phyloP scores from a whole-genome alignment of 805 yeast species.

The Wickerhamomyces queroliae region DNA sequence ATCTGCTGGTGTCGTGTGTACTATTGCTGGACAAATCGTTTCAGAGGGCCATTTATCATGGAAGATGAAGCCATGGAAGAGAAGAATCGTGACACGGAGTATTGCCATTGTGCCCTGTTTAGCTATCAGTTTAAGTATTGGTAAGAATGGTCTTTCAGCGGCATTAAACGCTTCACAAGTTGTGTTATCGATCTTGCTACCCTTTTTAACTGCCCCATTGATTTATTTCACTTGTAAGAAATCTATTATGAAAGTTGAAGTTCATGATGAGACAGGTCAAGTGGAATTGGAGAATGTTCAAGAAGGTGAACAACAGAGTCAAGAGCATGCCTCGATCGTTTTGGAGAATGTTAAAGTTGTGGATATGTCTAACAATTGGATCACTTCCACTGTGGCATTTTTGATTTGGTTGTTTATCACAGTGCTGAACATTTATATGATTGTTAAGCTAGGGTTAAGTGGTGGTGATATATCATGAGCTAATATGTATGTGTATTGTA shows the following conservation, averaged over 20 bases:
- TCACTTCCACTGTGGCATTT: constrained; percentile 44
- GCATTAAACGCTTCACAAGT: constrained; percentile 88
- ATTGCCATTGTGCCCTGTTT: constrained; percentile 82
- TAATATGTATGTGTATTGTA: constrained; percentile 10
- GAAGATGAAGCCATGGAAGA: constrained; percentile 73
- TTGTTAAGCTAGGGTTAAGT: constrained; percentile 34
- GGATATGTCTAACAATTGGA: constrained; percentile 60
- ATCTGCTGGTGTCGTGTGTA: constrained; percentile 89
- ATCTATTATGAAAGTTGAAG: constrained; percentile 58
- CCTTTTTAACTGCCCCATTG: constrained; percentile 81
- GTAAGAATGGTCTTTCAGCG: constrained; percentile 61
- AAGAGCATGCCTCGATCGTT: constrained; percentile 9
- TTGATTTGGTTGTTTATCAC: constrained; percentile 68
- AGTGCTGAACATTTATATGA: constrained; percentile 62
- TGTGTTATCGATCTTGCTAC: constrained; percentile 72
- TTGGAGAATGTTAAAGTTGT: constrained; percentile 24
- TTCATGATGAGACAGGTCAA: constrained; percentile 9
- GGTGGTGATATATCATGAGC: not conserved
- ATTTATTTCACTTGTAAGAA: constrained; percentile 73
- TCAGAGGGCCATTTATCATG: constrained; percentile 87
- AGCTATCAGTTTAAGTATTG: constrained; percentile 63
- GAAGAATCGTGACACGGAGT: constrained; percentile 71
- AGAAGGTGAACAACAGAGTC: constrained; percentile 10
- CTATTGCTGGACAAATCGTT: constrained; percentile 90
- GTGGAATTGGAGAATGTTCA: constrained; percentile 6